Base-by-base conservation (phyloP, 495 filamentous ascomycete species). In the Penicillium lividum region DNA sequence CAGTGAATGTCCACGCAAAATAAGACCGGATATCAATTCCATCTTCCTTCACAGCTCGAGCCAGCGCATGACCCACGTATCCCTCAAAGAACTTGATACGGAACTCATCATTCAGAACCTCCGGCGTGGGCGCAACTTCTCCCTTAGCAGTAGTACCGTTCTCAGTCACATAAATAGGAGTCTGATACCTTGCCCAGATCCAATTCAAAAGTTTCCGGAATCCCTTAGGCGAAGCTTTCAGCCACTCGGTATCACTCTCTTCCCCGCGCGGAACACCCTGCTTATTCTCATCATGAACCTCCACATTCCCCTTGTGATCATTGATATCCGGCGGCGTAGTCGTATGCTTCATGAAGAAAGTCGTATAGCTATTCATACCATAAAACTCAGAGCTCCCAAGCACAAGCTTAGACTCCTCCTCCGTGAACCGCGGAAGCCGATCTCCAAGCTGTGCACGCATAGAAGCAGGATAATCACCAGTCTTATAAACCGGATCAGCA, bases 321-420 rank as follows among this genome's bases (percentile, higher is more conserved):
- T 77, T 76, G 50, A 68, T 66, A 57, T 74, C 75, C 3, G 76
- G 58, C 0, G 68, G 70, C 0, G 74, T 68, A 18, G 64, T 60
- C 25, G 57, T 69, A 56, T 80, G 75, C 50, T 71, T 71, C 49
- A 79, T 63, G 57, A 78, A 80, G 56, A 78, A 78, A 22, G 76
- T 68, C 3, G 78, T 80, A 64, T 81, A 81, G 33, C 70, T 73
- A 61, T 80, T 81, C 78, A 81, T 81, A 7, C 77, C 78, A 62
- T 81, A 81, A 56, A 81, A 81, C 54, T 80, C 79, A 5, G 74
- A 77, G 42, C 73, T 77, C 11, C 76, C 77, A 11, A 74, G 66
- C 6, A 82, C 70, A 36, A 81, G 68, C 54, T 65, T 56, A 1
- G 66, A 65, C 51, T 81, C 76, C 25, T 76, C 74, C 1, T 66